Base-by-base conservation (phyloP, 2,329 filamentous ascomycete species). In the Venturia oleaginea region DNA sequence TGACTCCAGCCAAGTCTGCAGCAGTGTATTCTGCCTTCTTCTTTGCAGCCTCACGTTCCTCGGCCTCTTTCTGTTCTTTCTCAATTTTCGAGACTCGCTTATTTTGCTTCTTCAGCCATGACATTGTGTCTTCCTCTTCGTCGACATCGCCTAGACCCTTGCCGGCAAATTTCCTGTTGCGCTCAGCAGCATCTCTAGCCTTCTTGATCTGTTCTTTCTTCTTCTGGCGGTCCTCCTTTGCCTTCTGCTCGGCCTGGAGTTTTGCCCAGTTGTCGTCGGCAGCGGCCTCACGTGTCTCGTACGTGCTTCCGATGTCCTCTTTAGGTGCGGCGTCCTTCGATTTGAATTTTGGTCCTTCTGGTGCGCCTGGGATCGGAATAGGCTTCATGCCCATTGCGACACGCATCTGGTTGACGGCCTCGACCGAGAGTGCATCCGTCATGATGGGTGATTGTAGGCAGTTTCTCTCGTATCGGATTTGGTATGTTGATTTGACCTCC, bases 331-430 rank as follows among this genome's bases (percentile, higher is more conserved):
- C 79, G 60, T 80, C 76, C 66, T 77, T 68, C 67, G 72, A 66
- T 67, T 80, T 86, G 76, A 88, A 88, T 27, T 79, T 74, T 2
- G 84, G 85, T 63, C 84, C 84, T 63, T 83, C 84, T 10, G 30
- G 51, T 67, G 76, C 75, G 63, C 79, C 76, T 32, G 92, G 90
- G 13, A 95, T 90, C 30, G 92, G 91, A 71, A 97, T 80, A 32
- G 92, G 92, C 73, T 93, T 91, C 81, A 97, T 86, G 72, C 93
- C 93, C 79, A 97, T 86, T 61, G 91, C 91, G 70, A 88, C 82
- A 71, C 93, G 91, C 72, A 97, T 88, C 73, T 92, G 90, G 79
- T 97, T 97, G 69, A 91, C 91, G 82, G 97, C 92, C 76, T 95
- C 90, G 73, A 97, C 92, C 34, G 38, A 40, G 27, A 65, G 32